Evolutionary conservation across 2,329 filamentous ascomycete genomes (phyloP).

Genomic region (Fusarium sarcochroum): DNA sequence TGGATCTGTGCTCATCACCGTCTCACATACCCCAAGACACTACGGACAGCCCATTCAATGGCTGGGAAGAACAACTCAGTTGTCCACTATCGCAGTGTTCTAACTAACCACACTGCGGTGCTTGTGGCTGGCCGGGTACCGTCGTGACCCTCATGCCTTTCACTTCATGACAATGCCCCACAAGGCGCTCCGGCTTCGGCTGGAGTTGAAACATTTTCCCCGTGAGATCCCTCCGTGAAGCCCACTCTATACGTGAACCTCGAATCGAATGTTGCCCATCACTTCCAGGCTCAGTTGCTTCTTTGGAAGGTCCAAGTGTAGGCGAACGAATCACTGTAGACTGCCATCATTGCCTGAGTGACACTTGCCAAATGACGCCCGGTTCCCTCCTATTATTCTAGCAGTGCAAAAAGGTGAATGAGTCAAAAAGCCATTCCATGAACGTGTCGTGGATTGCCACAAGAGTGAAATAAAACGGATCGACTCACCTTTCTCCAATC

Average conservation of each 20-base stretch:
- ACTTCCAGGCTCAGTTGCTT: conserved; percentile 21
- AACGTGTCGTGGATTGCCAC: neutral
- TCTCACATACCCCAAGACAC: neutral
- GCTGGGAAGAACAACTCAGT: conserved; percentile 18
- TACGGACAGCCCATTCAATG: conserved; percentile 6
- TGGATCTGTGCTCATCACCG: conserved; percentile 24
- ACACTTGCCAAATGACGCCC: neutral
- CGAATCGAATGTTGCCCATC: neutral
- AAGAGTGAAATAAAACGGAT: too few species aligned
- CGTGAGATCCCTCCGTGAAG: conserved; percentile 3
- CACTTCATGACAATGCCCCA: neutral
- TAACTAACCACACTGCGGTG: neutral
- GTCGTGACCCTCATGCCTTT: conserved; percentile 1
- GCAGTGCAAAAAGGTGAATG: neutral
- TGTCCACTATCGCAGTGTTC: neutral
- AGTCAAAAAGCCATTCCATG: neutral
- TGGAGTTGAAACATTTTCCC: conserved; percentile 9
- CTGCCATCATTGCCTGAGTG: conserved; percentile 19
- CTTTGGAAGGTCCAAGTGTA: neutral
- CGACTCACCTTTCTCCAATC: neutral
- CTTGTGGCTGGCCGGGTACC: conserved; percentile 7
- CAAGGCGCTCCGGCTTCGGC: neutral
- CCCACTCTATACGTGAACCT: conserved; percentile 11
- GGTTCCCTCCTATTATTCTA: conserved; percentile 5
- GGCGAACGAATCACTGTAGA: conserved; percentile 2